Evolutionary conservation across 2,329 filamentous ascomycete genomes (phyloP), one percentile per base, ranked within the genome.

Genomic region (Pseudocercospora eumusae): DNA sequence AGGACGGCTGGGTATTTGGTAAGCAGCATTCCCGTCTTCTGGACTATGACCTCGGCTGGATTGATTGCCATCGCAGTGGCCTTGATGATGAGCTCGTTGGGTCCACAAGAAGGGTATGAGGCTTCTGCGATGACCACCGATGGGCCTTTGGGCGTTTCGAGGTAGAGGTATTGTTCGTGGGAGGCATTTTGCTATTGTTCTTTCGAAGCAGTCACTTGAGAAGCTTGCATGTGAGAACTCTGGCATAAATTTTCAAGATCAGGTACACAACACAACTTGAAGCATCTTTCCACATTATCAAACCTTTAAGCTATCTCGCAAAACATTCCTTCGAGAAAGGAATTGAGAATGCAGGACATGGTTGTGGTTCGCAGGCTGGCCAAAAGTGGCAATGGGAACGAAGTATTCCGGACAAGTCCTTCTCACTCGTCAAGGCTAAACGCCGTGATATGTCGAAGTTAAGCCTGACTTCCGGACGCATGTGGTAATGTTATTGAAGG

Each of bases 31-130:
- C 68, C 70, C 42, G 62, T 25, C 42, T 55, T 61, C 64, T 77
- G 74, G 21, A 77, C 70, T 9, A 68, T 69, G 50, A 67, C 74
- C 61, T 82, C 79, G 7, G 73, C 65, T 4, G 76, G 75, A 59
- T 79, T 78, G 56, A 79, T 72, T 5, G 76, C 77, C 10, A 75
- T 65, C n/a, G 75, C 76, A 20, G 62, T 59, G 44, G 73, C 74
- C 45, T 71, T 68, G 59, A 79, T 70, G 11, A 77, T 63, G 33
- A 79, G 67, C 57, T 77, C 71, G 62, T 74, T 64, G 1, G 65
- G 31, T 13, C 54, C 63, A 1, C 66, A 68, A 28, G 28, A 36
- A 6, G 68, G 67, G 31, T 67, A 62, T 9, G 67, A 68, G 2
- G 70, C 70, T 23, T 57, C 25, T 36, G 52, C 50, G 57, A 72